Evolutionary conservation across 164 flowering plant species (phyloP), one percentile per base, ranked within the genome.

Genomic region (Chimonanthus praecox): DNA sequence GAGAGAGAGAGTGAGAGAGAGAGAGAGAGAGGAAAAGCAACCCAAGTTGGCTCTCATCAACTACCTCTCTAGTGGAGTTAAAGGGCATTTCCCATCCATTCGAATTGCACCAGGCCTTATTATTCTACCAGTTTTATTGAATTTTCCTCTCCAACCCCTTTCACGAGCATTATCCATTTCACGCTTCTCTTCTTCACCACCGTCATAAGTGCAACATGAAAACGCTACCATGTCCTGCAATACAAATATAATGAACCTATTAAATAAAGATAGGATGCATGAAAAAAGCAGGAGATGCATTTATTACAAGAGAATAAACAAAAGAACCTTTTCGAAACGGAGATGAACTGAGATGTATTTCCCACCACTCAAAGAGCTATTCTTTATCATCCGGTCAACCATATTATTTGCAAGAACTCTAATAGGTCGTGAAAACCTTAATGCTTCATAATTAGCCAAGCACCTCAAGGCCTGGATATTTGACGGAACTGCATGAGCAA

Each of bases 31-130:
- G 58, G 58, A 50, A 21, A 0, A 21, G 51, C 51, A 49, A 49
- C 51, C 9, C 51, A 49, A 49, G 51, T 49, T 68, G 16, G 21
- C 4, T 16, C 7, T 63, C 49, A 15, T 15, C 58, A 21, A 16
- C 62, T 86, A 95, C 99, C 99, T 95, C 99, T 95, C 98, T 47
- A 95, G 64, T 49, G 98, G 99, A 65, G 99, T 90, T 73, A 95
- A 81, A 33, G 99, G 99, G 80, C 99, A 95, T 80, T 95, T 95
- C 67, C 99, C 99, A 86, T 95, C 90, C 80, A 86, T 81, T 64
- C 98, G 84, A 80, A 85, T 92, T 67, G 84, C 89, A 63, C 94
- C 97, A 2, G 99, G 99, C 77, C 80, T 86, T 78, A 95, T 93
- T 50, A 93, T 76, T 74, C 97, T 84, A 48, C 93, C 96, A 67